These are phyloP conservation scores for Kalanchoe fedtschenkoi DNA, from an alignment of 164 flowering plant species.

Conservation along the genomic window DNA sequence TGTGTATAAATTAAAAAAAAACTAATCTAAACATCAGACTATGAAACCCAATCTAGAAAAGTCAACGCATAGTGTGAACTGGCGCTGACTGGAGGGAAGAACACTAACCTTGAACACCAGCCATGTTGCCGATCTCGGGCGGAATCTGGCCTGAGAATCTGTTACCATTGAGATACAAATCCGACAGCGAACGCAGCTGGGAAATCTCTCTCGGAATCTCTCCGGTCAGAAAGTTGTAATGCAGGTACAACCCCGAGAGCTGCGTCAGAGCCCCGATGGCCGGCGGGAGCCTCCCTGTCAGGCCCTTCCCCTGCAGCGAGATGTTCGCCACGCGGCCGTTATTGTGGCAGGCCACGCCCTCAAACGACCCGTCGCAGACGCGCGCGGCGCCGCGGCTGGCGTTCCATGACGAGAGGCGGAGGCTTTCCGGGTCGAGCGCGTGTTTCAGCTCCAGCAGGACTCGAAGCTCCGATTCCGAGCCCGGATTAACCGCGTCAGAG, in stretches of 20 bases:
- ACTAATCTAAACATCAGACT: neutral
- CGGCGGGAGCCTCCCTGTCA: conserved; percentile 37
- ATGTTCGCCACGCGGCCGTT: conserved; percentile 51
- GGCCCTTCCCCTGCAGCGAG: conserved; percentile 43
- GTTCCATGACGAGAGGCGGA: conserved; percentile 35
- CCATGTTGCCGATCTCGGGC: conserved; percentile 38
- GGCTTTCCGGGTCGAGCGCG: conserved; percentile 43
- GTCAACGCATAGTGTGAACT: neutral
- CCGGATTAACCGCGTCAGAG: too few species aligned
- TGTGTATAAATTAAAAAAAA: too few species aligned
- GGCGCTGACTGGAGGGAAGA: too few species aligned
- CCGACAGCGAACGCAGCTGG: conserved; percentile 33
- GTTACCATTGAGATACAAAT: conserved; percentile 57
- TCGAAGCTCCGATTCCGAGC: conserved; percentile 40
- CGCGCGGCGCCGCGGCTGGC: conserved; percentile 38
- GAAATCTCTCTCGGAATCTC: conserved; percentile 42
- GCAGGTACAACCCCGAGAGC: conserved; percentile 54
- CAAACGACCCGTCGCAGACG: conserved; percentile 29
- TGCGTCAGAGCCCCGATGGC: conserved; percentile 41
- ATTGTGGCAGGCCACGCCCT: conserved; percentile 51
- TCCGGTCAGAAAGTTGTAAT: conserved; percentile 46
- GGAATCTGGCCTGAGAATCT: conserved; percentile 44
- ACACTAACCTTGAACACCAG: conserved; percentile 43
- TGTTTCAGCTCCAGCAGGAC: conserved; percentile 51
- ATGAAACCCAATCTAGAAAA: neutral